phyloP scores from a whole-genome alignment of 106 monocot genomes.

The Cymbidium sinense region DNA sequence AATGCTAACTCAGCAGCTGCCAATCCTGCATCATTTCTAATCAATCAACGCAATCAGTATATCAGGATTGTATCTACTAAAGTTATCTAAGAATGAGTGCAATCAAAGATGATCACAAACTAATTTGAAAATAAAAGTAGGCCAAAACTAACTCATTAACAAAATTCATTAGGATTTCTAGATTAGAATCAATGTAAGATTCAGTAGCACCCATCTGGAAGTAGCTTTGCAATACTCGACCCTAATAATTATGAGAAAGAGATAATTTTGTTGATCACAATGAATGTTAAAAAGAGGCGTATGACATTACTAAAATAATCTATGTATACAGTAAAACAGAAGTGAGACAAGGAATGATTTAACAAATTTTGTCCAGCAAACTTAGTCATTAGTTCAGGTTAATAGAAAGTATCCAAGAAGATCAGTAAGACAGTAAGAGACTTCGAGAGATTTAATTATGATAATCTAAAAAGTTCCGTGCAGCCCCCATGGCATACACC shows the following conservation, averaged over 20 bases:
- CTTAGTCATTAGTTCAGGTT: neutral
- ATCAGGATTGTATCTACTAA: slow-evolving; percentile 4
- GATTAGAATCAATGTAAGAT: neutral
- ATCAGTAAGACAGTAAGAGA: neutral
- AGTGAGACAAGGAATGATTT: neutral
- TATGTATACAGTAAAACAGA: neutral
- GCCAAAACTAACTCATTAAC: neutral
- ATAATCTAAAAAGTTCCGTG: neutral
- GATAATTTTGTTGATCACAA: neutral
- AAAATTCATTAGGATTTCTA: neutral
- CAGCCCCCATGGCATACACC: neutral
- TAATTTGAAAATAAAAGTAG: neutral
- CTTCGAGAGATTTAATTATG: neutral
- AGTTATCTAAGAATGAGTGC: neutral
- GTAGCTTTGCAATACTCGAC: neutral
- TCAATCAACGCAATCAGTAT: slow-evolving; percentile 1
- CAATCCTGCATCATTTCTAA: slow-evolving; percentile 96
- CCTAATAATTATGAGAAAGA: neutral
- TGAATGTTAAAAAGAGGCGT: neutral
- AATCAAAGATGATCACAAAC: neutral
- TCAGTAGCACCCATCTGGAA: neutral
- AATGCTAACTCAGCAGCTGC: slow-evolving; percentile 93
- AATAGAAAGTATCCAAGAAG: neutral
- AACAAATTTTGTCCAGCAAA: neutral
- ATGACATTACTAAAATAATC: neutral